Base-by-base conservation (phyloP, 495 filamentous ascomycete genomes). In the Lasiosphaeria hispida region DNA sequence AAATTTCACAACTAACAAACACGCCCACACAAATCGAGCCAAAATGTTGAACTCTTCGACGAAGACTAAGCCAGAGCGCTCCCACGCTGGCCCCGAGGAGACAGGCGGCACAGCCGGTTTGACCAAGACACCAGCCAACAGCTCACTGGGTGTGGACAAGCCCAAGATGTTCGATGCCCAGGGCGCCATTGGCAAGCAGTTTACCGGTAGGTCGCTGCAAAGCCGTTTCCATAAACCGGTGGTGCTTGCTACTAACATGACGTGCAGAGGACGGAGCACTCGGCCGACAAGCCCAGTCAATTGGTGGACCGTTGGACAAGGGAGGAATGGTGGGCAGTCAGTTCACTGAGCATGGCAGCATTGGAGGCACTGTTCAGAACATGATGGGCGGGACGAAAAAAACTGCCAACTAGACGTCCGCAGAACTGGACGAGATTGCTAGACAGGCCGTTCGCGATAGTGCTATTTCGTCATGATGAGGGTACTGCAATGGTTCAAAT, bases 261-360 rank as follows among this genome's bases (percentile, higher is more conserved):
- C 1, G 48, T 18, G 61, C 63, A 76, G 73, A 61, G 10, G 73
- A 83, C 11, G 81, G 83, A 19, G 68, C 71, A 0, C 71, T 85
- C 36, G 79, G 83, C 13, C 73, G 78, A 34, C 72, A 72, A 6
- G 79, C 75, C 6, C 70, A 85, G 50, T 75, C 67, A 37, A 56
- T 85, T 7, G 81, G 83, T n/a, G 83, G 83, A 0, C 80, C 80
- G 0, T 69, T 84, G 43, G 75, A 61, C 37, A 76, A 75, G 52
- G 72, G 76, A 10, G 78, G 80, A 8, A 42, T 63, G 17, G 71
- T 83, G 47, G 80, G 80, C 23, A 73, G 68, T 35, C 79, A 80
- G 61, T 83, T 82, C 55, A 79, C 78, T 9, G 65, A 70, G 6
- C 65, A 75, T 42, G 76, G 75, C 13, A 74, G 67, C 35, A 74